Conservation (phyloP, 331 rosid genomes). For the Malus hybrid region DNA sequence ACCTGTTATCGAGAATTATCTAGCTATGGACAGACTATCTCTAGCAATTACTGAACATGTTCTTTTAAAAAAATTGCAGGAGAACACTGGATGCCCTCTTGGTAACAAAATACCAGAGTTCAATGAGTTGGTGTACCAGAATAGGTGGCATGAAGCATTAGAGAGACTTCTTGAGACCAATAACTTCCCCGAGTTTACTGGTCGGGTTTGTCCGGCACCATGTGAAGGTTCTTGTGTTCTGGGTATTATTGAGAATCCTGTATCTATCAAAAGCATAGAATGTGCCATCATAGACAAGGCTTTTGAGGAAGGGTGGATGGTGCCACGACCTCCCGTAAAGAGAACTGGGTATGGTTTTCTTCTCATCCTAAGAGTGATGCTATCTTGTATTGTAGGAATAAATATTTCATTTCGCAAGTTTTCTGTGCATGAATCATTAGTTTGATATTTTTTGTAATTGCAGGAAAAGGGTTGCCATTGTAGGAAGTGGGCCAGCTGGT, state of each 20-base stretch:
- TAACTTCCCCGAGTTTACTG: slow-evolving; percentile 97
- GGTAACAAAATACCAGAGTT: slow-evolving; percentile 98
- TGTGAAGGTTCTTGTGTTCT: slow-evolving; percentile 98
- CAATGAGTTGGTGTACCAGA: slow-evolving; percentile 88
- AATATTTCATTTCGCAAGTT: background rate
- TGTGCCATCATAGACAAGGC: slow-evolving; percentile 98
- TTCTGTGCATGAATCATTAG: background rate
- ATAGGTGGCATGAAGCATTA: slow-evolving; percentile 93
- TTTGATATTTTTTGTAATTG: background rate
- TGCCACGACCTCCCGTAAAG: slow-evolving; percentile 75
- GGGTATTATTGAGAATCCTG: slow-evolving; percentile 96
- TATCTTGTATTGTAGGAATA: background rate
- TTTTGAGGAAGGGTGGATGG: slow-evolving; percentile 98
- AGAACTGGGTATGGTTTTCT: slow-evolving; percentile 71
- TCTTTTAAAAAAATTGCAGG: slow-evolving; percentile 40
- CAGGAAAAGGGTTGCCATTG: slow-evolving; percentile 83
- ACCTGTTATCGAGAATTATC: background rate
- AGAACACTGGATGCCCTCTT: slow-evolving; percentile 93
- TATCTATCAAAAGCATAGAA: slow-evolving; percentile 87
- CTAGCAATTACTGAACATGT: no score
- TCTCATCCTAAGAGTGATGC: background rate
- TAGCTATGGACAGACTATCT: background rate
- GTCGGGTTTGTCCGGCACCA: slow-evolving; percentile 97
- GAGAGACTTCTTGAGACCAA: slow-evolving; percentile 95
- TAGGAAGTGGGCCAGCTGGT: slow-evolving; percentile 98